Evolutionary conservation across 768 basidiomycete genomes (phyloP), one percentile per base, ranked within the genome.

Genomic region (Epithele typhae): DNA sequence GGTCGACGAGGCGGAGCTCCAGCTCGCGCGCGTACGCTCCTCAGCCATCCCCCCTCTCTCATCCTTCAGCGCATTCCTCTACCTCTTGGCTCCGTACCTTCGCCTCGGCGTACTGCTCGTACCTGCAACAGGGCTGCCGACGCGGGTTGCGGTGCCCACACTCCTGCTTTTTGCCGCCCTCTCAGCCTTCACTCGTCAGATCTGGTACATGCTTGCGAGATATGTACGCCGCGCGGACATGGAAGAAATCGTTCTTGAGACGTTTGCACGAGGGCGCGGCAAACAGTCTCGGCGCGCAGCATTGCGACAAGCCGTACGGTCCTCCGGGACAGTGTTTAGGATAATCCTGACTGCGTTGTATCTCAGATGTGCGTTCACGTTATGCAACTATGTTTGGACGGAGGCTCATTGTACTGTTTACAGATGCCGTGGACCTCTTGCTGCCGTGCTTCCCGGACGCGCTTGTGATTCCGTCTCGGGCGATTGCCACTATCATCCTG

Each of bases 181-280:
- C 12, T 74, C 85, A 6, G 74, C 74, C 25, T 77, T 84, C 51
- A 72, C 79, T 32, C 69, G 83, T 41, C 84, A 86, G 54, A 66
- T 89, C 40, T 85, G 82, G 81, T 87, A 85, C 65, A 76, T 87
- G 71, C 75, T 89, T n/a, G 78, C 81, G 37, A 74, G 82, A 25
- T 86, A 89, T 62, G 69, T 85, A 37, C 77, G 78, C 55, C 76
- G 78, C 61, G 71, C 74, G 25, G 79, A 84, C 50, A 61, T 82
- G 30, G 81, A 86, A 60, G 85, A 87, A 50, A 69, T 88, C 34
- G 59, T 87, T 41, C 56, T 82, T 15, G 76, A 84, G 52, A 70
- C 78, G 1, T 78, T 87, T 59, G 77, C 81, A 15, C 71, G 74
- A 45, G 75, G 67, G 37, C 34, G 75, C 55, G 75, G 74, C n/a